Percentiles rank a stretch among this genome's conserved stretches.
Evolutionary conservation across 805 yeast species (phyloP).

Genomic region (Ogataea saltuana): DNA sequence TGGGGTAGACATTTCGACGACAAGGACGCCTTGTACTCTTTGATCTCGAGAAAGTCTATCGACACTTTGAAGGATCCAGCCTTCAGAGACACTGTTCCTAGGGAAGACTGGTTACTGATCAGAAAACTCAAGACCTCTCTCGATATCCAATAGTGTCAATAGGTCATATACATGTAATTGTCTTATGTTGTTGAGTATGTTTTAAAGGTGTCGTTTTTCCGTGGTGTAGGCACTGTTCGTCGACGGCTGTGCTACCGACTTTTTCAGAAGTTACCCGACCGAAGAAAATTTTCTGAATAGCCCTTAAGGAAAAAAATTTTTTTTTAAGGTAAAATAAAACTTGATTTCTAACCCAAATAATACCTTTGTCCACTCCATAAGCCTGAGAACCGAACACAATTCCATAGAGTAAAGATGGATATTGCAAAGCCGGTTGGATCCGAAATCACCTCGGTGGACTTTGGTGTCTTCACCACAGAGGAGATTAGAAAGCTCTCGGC

Average conservation of each 20-base stretch:
- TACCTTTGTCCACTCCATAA: not conserved
- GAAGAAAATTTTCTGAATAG: conserved; percentile 1
- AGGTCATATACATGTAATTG: conserved; percentile 2
- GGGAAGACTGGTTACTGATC: conserved; percentile 94
- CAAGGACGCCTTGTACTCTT: conserved; percentile 84
- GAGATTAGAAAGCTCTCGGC: conserved; percentile 89
- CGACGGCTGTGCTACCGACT: not conserved
- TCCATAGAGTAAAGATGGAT: conserved; percentile 60
- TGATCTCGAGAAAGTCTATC: conserved; percentile 84
- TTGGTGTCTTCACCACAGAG: conserved; percentile 75
- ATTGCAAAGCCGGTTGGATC: conserved; percentile 96
- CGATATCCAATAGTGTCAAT: conserved; percentile 59
- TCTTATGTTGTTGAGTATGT: not conserved
- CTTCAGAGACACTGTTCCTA: conserved; percentile 88
- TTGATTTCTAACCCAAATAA: not conserved
- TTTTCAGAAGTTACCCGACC: conserved; percentile 1
- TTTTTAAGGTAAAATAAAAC: not conserved
- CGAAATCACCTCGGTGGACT: conserved; percentile 88
- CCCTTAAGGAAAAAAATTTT: not conserved
- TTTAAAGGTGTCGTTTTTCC: not conserved
- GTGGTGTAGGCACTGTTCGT: not conserved
- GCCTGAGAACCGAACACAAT: too few species aligned
- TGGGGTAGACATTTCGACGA: conserved; percentile 99
- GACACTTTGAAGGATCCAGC: conserved; percentile 99
- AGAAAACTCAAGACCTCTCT: conserved; percentile 85